Evolutionary conservation across 1,284 basidiomycete genomes (phyloP).

Genomic region (Apiotrichum sp.): DNA sequence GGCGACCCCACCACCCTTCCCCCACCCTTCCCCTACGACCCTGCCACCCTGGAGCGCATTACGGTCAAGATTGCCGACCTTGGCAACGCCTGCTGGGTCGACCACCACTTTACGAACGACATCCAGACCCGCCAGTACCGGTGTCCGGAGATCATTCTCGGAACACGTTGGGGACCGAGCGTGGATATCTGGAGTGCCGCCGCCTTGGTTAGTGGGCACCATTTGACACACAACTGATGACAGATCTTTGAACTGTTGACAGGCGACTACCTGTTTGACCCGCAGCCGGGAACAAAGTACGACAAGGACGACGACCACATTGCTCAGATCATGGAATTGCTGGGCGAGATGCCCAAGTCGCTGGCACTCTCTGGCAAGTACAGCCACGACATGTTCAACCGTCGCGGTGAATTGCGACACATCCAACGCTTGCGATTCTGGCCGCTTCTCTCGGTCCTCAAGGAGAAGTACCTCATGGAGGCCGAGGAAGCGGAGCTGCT

Average conservation of each 20-base stretch:
- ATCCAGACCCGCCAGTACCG: constrained; percentile 91
- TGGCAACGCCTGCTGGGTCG: constrained; percentile 67
- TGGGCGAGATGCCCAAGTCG: constrained; percentile 75
- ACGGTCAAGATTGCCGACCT: constrained; percentile 99
- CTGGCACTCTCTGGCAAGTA: constrained; percentile 91
- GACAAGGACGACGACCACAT: constrained; percentile 98
- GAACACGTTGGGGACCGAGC: constrained; percentile 83
- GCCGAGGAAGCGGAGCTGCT: constrained; percentile 74
- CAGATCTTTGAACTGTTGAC: constrained; percentile 88
- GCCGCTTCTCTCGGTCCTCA: constrained; percentile 82
- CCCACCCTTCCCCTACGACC: constrained; percentile 55
- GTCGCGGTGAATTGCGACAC: constrained; percentile 92
- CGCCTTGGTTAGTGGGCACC: constrained; percentile 80
- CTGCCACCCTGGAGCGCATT: constrained; percentile 66
- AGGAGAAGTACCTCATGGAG: constrained; percentile 94
- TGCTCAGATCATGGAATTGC: constrained; percentile 93
- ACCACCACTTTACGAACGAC: constrained; percentile 49
- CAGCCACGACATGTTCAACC: constrained; percentile 89
- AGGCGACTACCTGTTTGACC: constrained; percentile 84
- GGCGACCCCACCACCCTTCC: constrained; percentile 53
- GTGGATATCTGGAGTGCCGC: constrained; percentile 96
- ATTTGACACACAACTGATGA: not conserved
- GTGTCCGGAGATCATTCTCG: constrained; percentile 94
- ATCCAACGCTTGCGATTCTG: constrained; percentile 87
- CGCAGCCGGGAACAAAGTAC: constrained; percentile 56